Base-by-base conservation (phyloP, 139 green algal genomes). In the Closterium sp. region DNA sequence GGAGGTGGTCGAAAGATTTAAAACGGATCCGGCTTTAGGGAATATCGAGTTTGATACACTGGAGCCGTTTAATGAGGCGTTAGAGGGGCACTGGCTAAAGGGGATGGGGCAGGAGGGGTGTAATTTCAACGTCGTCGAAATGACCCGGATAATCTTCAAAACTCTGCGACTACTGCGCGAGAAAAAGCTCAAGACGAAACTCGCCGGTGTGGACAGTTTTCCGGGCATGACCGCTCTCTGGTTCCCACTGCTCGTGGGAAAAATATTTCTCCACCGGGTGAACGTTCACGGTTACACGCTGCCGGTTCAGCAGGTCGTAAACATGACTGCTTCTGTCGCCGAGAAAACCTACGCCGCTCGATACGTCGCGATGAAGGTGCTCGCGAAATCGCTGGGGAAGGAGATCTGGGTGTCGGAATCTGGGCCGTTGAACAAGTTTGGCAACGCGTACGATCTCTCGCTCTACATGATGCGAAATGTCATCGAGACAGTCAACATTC, bases 51-150 rank as follows among this genome's bases (percentile, higher is more conserved):
- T 93, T 86, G 45, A 86, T 21, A 94, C 92, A 7, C 30, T 95
- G 45, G 92, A 93, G 24, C 94, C 94, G 3, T 95, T 95, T 31
- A 95, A 95, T 73, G 94, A 95, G 87, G 91, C 94, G 38, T 30
- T 34, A 31, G 88, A 92, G 9, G 87, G 31, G 9, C 91, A 38
- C 9, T 95, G 94, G 94, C 85, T 91, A 38, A 31, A 38, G 22
- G 90, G 92, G 29, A 94, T 91, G 86, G 90, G 89, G 85, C 94
- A 95, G 89, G 94, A 95, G 89, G 94, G 94, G 9, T 95, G 94
- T 85, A 94, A 93, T 73, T 95, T 95, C 87, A 42, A 73, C 27
- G 13, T 87, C n/a, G 10, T 28, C 7, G 42, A 85, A 1, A 94
- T 95, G 89, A 73, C 73, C 70, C 86, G 70, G 11, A 93, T 95